Base-by-base conservation (phyloP, 108 stramenopile species). In the Fistulifera pelliculosa region DNA sequence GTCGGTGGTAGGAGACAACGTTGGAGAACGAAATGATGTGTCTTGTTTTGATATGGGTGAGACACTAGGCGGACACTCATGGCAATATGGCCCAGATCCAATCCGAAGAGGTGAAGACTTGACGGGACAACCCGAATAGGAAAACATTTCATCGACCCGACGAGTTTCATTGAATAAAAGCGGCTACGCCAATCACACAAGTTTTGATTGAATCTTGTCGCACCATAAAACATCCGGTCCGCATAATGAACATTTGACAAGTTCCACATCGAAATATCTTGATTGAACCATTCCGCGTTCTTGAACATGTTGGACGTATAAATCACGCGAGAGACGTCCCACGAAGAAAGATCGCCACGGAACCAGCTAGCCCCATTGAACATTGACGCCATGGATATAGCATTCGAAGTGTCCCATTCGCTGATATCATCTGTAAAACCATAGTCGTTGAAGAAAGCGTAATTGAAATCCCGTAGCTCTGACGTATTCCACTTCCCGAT, bases 261-360 rank as follows among this genome's bases (percentile, higher is more conserved):
- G 43, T 68, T 47, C 65, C 65, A 66, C 7, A 38, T 24, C 39
- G 42, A 38, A 35, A 66, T 58, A 54, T 66, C 65, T 27, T 27
- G 1, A 27, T 2, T 0, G 41, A 62, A 62, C 13, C 39, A 54
- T 0, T 1, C 50, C 16, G 60, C 60, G 13, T 31, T 26, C 22
- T 6, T 2, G 28, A 60, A 60, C 41, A 63, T 56, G 21, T 27
- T 0, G 8, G 21, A 18, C 56, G 64, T 65, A 3, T 21, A 28
- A 17, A 27, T 59, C 13, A 70, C 69, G 43, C 18, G 17, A 25
- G 58, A 60, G 6, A 43, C 41, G 52, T 70, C 63, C 71, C 71
- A 72, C 3, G 15, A 11, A 15, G 22, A 13, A 41, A 72, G 48
- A 38, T 60, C 60, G 15, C 42, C 38, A 45, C 60, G 51, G 22